A percentile compares a stretch with the other conserved stretches of the same genome.
These are phyloP conservation scores for Fusarium globosum DNA, from an alignment of 2,329 filamentous ascomycete genomes.

Conservation along the genomic window DNA sequence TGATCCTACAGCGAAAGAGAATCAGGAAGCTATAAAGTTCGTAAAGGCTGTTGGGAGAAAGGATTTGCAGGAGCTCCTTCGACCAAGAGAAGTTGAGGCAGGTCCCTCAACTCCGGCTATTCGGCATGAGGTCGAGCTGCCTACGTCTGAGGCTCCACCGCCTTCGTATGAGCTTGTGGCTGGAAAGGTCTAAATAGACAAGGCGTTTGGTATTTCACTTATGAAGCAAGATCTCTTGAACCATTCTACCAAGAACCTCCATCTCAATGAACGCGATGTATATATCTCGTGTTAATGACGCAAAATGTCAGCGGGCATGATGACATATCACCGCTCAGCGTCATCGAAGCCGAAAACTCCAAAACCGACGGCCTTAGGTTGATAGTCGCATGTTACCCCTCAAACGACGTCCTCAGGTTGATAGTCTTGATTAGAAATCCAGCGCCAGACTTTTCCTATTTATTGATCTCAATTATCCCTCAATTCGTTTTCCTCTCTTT, in stretches of 20 bases:
- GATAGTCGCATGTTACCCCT: conserved; percentile 21
- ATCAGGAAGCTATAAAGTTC: conserved; percentile 6
- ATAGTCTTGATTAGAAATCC: conserved; percentile 16
- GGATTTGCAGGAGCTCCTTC: background rate
- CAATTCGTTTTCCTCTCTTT: too few relatives aligned
- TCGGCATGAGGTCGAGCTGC: background rate
- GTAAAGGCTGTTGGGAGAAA: conserved; percentile 1
- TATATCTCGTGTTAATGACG: background rate
- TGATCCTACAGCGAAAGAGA: background rate
- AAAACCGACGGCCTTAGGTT: conserved; percentile 25
- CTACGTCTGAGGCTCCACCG: background rate
- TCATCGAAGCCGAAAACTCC: background rate
- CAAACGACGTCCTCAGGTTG: conserved; percentile 32
- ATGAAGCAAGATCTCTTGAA: fast-evolving
- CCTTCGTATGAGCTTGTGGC: conserved; percentile 9
- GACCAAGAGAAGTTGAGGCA: background rate
- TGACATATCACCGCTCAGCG: background rate
- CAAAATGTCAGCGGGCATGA: background rate
- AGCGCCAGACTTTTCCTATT: background rate
- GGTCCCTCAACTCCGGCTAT: background rate
- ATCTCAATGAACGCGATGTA: background rate
- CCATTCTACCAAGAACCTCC: fast-evolving
- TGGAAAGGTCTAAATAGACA: background rate
- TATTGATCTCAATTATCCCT: background rate
- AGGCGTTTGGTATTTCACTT: fast-evolving